These are phyloP conservation scores for Cucurbita pepo DNA, from an alignment of 306 rosid genomes.

Conservation along the genomic window DNA sequence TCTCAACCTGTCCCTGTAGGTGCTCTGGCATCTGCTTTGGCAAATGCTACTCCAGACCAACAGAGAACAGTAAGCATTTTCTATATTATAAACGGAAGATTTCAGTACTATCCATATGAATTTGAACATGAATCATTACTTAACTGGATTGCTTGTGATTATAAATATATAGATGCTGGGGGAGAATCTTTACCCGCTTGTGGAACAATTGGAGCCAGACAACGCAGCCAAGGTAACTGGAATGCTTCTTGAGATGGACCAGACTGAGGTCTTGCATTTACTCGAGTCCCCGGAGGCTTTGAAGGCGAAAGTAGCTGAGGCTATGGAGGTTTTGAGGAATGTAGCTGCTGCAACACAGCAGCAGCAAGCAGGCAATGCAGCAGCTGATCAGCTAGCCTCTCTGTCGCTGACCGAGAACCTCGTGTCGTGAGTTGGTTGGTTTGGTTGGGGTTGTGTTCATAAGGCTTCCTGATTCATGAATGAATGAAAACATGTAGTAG, in stretches of 20 bases:
- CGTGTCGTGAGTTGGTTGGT: not conserved
- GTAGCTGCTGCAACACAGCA: constrained; percentile 18
- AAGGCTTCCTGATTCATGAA: not conserved
- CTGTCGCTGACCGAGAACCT: constrained; percentile 16
- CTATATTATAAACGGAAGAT: not conserved
- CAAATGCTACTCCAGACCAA: constrained; percentile 22
- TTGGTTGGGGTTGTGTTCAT: not conserved
- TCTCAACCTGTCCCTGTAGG: constrained; percentile 21
- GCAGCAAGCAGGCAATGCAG: constrained; percentile 15
- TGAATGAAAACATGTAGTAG: not conserved
- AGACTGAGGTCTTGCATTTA: constrained; percentile 24
- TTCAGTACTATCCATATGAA: not conserved
- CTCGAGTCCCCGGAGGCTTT: constrained; percentile 26
- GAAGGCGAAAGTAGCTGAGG: constrained; percentile 23
- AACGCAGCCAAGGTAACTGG: constrained; percentile 26
- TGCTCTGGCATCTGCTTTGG: constrained; percentile 22
- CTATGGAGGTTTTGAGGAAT: constrained; percentile 22
- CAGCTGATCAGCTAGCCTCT: constrained; percentile 15
- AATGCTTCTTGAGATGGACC: constrained; percentile 30
- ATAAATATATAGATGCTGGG: constrained; percentile 16
- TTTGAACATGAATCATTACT: too few relatives aligned
- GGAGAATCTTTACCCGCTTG: constrained; percentile 22
- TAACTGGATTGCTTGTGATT: not conserved
- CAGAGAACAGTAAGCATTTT: constrained; percentile 17
- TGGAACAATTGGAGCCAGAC: constrained; percentile 23